phyloP scores from a whole-genome alignment of 1,284 basidiomycete genomes.

The Leccinum angustisporum region DNA sequence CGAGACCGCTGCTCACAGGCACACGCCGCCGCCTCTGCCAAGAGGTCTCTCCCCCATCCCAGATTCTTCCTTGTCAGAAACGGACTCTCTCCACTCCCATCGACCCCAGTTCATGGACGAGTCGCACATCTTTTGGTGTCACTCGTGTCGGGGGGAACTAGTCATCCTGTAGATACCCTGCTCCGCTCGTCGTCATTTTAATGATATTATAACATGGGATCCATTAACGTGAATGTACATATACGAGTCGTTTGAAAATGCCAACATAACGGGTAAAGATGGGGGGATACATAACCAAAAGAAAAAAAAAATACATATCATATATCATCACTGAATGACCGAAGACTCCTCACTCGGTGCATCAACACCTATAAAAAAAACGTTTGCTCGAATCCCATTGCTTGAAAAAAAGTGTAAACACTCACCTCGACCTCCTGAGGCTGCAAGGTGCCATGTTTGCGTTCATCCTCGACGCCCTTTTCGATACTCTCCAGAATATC shows the following conservation, averaged over 20 bases:
- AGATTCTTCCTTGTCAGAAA: slow-evolving; percentile 20
- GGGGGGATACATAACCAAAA: slow-evolving; percentile 5
- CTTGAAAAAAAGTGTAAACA: slow-evolving; percentile 8
- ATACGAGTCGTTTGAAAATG: slow-evolving; percentile 9
- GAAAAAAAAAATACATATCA: slow-evolving; percentile 1
- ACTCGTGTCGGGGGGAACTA: slow-evolving; percentile 74
- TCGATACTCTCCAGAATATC: slow-evolving; percentile 80
- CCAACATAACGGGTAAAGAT: slow-evolving; percentile 7
- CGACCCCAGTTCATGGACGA: slow-evolving; percentile 78
- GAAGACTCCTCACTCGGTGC: slow-evolving; percentile 57
- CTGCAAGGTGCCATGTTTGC: slow-evolving; percentile 56
- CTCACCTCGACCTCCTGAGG: slow-evolving; percentile 70
- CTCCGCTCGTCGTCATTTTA: background rate
- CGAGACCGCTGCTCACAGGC: slow-evolving; percentile 48
- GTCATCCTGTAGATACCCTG: slow-evolving; percentile 59
- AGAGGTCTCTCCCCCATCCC: slow-evolving; percentile 54
- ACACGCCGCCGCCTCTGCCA: slow-evolving; percentile 38
- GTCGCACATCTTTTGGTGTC: slow-evolving; percentile 83
- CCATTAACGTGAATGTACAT: slow-evolving; percentile 27
- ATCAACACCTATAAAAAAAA: slow-evolving; percentile 54
- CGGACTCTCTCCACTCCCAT: slow-evolving; percentile 17
- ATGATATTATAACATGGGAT: slow-evolving; percentile 14
- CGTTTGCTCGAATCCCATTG: background rate
- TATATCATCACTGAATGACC: slow-evolving; percentile 46
- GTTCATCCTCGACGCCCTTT: slow-evolving; percentile 67